phyloP scores from a whole-genome alignment of 2,329 filamentous ascomycete genomes.

The Colletotrichum sp. region DNA sequence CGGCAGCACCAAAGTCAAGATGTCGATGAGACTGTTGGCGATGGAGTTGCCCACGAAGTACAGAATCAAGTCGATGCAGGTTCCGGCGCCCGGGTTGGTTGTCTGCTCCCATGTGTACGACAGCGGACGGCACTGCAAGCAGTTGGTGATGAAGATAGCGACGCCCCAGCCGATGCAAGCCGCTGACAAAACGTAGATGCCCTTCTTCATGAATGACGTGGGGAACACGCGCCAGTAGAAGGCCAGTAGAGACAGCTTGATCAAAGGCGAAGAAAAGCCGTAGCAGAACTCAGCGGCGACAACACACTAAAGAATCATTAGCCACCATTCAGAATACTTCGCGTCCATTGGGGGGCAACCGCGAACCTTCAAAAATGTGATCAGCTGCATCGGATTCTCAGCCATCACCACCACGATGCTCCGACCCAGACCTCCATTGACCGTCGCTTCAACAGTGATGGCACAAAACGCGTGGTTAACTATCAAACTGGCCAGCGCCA shows the following conservation, averaged over 20 bases:
- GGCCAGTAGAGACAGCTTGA: background rate
- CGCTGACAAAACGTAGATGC: background rate
- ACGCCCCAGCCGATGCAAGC: background rate
- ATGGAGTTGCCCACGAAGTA: constrained; percentile 5
- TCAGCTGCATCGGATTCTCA: background rate
- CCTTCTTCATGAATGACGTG: background rate
- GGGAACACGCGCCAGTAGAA: constrained; percentile 8
- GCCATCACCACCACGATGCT: constrained; percentile 1
- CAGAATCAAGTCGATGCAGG: background rate
- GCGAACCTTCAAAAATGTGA: background rate
- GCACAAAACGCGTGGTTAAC: background rate
- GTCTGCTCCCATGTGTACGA: background rate
- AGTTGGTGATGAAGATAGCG: constrained; percentile 5
- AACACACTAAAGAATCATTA: background rate
- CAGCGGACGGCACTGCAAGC: background rate
- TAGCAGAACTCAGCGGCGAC: constrained; percentile 17
- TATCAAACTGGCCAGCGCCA: background rate
- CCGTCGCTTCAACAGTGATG: background rate
- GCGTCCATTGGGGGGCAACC: too few relatives aligned
- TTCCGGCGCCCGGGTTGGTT: background rate
- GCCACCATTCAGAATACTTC: too few relatives aligned
- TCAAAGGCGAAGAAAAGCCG: background rate
- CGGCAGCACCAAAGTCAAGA: background rate
- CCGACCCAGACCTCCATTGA: background rate
- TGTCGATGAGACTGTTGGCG: constrained; percentile 5